phyloP scores from a whole-genome alignment of 495 filamentous ascomycete species.

The Aspergillus conjunctus region DNA sequence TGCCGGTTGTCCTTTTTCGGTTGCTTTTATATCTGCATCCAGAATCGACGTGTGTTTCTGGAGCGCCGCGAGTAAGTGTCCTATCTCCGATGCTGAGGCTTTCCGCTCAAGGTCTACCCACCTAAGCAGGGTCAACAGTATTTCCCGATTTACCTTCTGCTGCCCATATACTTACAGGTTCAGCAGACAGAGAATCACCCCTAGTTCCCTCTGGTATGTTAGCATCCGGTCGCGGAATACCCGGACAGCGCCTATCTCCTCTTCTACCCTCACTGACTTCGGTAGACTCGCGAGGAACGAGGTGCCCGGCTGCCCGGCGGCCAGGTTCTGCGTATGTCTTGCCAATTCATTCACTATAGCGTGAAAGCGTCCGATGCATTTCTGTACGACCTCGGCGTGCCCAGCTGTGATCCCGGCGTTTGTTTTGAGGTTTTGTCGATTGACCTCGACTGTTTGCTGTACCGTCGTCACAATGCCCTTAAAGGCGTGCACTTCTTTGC shows the following conservation, averaged over 20 bases:
- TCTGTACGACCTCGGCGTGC: not conserved
- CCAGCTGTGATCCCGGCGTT: not conserved
- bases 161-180: not conserved
- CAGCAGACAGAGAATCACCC: not conserved
- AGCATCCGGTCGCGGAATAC: not conserved
- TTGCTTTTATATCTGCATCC: constrained; percentile 2
- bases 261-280: not conserved
- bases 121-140: not conserved
- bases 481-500: not conserved
- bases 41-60: constrained; percentile 2
- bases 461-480: not conserved
- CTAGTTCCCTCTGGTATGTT: constrained; percentile 3
- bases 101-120: not conserved
- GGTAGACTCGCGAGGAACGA: not conserved
- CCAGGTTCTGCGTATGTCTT: not conserved
- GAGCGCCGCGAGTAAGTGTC: constrained; percentile 1
- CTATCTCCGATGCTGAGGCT: not conserved
- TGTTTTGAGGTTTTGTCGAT: not conserved
- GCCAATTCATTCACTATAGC: not conserved
- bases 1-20: not conserved
- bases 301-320: not conserved
- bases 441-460: not conserved
- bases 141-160: not conserved
- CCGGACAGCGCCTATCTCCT: not conserved
- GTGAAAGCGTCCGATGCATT: not conserved